Evolutionary conservation across 345 rosid species (phyloP), one percentile per base, ranked within the genome.

Genomic region (Gossypium sturtianum): DNA sequence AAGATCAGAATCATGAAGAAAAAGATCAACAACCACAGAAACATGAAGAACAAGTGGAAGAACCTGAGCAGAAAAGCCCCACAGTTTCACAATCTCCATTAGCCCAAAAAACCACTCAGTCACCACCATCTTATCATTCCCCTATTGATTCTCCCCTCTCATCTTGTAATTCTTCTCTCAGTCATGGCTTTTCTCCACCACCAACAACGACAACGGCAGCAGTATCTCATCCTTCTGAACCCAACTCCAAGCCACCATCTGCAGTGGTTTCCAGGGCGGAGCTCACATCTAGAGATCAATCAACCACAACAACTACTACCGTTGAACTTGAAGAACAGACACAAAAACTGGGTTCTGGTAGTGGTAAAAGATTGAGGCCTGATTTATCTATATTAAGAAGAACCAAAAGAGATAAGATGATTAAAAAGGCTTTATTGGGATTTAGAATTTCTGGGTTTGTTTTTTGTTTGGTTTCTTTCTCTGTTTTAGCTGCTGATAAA

Each of bases 401-500:
- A 75, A 58, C 75, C 11, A 86, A 80, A 82, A 83, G 85, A 66
- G 90, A 82, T 16, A 77, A 43, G 41, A 73, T 74, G 66, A 63
- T 86, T 77, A 88, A 70, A 76, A 88, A 79, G 76, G 78, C 80
- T 34, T 74, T 85, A 82, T 71, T 94, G 77, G 91, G 82, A 45
- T 87, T 83, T 71, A 87, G 98, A 83, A 76, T 83, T 79, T 80
- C 76, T 66, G 97, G 89, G 56, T 89, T 86, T 44, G 71, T 86
- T 27, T 89, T 86, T 20, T 87, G 93, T 70, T 89, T 92, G 74
- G 84, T 86, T 71, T 89, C 97, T 9, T 87, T 92, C 71, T 89
- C 97, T 1, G 80, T 94, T 29, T 77, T 94, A 89, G 94, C 90
- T 44, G 88, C 97, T 59, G 98, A 94, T 74, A 87, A 75, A 84